A percentile compares a stretch with the other conserved stretches of the same genome.
phyloP scores from a whole-genome alignment of 2,329 filamentous ascomycete species.

The Calcarisporium arbuscula region DNA sequence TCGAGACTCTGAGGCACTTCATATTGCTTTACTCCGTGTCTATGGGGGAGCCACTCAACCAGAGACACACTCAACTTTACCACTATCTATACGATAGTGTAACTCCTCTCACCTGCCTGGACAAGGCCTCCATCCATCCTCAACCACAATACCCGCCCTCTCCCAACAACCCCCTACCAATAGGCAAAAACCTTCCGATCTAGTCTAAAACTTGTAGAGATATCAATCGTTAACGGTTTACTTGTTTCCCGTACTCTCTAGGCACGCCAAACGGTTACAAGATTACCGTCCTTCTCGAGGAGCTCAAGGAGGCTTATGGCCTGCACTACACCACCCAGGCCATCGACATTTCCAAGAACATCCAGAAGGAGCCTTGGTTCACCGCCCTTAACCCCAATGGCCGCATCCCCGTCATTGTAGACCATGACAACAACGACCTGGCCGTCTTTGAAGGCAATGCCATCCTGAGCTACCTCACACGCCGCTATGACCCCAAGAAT shows the following conservation, averaged over 20 bases:
- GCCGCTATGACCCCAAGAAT: conserved; percentile 61
- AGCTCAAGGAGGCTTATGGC: conserved; percentile 60
- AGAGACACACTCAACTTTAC: no score
- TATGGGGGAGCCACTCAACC: no score
- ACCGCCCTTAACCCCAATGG: conserved; percentile 58
- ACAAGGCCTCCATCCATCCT: no score
- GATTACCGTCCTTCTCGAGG: conserved; percentile 55
- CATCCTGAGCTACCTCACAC: conserved; percentile 67
- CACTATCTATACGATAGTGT: no score
- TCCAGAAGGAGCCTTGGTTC: conserved; percentile 64
- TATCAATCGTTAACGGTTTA: conserved; percentile 1
- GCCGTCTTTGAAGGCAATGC: conserved; percentile 68
- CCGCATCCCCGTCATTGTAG: conserved; percentile 58
- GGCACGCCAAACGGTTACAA: conserved; percentile 51
- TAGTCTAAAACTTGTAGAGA: no score
- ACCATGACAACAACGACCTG: conserved; percentile 56
- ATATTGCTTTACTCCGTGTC: no score
- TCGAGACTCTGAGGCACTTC: no score
- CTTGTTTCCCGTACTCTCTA: conserved; percentile 9
- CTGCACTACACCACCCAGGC: conserved; percentile 51
- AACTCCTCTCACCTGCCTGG: no score
- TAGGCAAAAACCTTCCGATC: no score
- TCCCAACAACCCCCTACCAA: no score
- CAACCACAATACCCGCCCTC: no score
- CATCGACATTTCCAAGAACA: conserved; percentile 55